These are phyloP conservation scores for Colletotrichum abscissum DNA, from an alignment of 2,329 filamentous ascomycete species.

Conservation along the genomic window DNA sequence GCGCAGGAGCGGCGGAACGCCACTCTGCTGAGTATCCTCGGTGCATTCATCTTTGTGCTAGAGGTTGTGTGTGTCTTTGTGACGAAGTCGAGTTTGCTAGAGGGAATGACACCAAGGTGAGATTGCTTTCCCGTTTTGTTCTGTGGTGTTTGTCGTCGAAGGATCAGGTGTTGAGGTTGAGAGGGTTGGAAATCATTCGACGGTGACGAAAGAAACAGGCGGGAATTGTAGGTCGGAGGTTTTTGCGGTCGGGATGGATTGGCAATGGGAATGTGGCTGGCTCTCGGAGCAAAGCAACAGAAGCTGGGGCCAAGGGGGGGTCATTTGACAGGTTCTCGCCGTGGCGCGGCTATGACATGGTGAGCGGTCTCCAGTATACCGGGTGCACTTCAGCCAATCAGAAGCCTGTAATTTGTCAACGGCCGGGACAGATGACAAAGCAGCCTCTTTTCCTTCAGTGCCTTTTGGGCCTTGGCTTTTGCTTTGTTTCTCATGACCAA, in stretches of 20 bases:
- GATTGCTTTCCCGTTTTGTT: background rate
- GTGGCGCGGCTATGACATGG: slow-evolving; percentile 37
- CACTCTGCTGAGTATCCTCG: slow-evolving; percentile 34
- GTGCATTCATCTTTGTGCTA: slow-evolving; percentile 27
- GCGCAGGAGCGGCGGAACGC: slow-evolving; percentile 30
- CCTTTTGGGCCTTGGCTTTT: background rate
- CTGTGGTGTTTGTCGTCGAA: background rate
- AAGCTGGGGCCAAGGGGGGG: slow-evolving; percentile 27
- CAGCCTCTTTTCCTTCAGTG: background rate
- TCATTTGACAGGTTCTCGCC: slow-evolving; percentile 29
- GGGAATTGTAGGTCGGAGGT: slow-evolving; percentile 26
- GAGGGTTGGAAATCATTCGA: background rate
- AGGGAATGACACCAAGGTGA: background rate
- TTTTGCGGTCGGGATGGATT: slow-evolving; percentile 20
- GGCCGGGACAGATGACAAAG: slow-evolving; percentile 16
- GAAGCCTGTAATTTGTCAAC: slow-evolving; percentile 26
- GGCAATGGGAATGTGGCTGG: slow-evolving; percentile 13
- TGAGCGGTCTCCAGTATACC: background rate
- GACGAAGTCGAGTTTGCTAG: background rate
- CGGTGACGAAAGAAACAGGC: slow-evolving; percentile 7
- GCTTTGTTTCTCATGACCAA: background rate
- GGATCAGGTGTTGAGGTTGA: background rate
- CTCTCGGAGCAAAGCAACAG: slow-evolving; percentile 10
- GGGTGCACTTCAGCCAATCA: slow-evolving; percentile 17
- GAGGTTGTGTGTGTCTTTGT: background rate